Conservation (phyloP, 176 grass and related monocot genomes). For the Metroxylon sagu region DNA sequence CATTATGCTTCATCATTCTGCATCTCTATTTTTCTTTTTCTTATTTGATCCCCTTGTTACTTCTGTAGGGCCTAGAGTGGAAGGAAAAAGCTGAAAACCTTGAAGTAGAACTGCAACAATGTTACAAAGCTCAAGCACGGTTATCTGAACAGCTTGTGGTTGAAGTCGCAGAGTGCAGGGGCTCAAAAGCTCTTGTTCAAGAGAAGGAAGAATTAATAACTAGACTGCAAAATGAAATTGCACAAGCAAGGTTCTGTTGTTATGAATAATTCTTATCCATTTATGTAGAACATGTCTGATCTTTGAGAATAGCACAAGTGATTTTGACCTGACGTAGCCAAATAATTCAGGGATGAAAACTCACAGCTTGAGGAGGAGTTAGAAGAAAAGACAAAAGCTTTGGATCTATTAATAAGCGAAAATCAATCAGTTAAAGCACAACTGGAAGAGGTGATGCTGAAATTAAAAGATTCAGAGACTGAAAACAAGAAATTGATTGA, state of each 20-base stretch:
- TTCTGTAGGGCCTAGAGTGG: constrained; percentile 62
- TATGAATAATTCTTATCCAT: neutral
- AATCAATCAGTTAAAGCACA: constrained; percentile 60
- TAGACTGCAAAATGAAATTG: constrained; percentile 49
- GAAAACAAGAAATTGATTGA: constrained; percentile 74
- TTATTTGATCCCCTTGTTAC: no score
- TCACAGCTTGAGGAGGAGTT: constrained; percentile 53
- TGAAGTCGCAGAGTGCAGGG: constrained; percentile 56
- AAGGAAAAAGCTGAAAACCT: constrained; percentile 87
- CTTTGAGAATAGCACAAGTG: neutral
- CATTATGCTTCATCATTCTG: no score
- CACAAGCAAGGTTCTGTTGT: constrained; percentile 54
- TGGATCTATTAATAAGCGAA: constrained; percentile 78
- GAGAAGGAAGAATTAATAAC: constrained; percentile 59
- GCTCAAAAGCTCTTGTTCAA: constrained; percentile 47
- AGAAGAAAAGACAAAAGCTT: constrained; percentile 61
- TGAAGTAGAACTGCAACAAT: constrained; percentile 80
- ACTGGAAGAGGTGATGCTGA: constrained; percentile 49
- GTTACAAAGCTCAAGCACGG: constrained; percentile 75
- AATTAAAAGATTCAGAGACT: constrained; percentile 53
- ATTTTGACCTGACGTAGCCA: neutral
- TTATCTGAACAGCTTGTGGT: constrained; percentile 68
- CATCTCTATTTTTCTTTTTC: no score
- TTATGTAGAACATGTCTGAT: no score
- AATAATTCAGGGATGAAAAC: constrained; percentile 62